Base-by-base conservation (phyloP, 2,329 filamentous ascomycete species). In the Leptographium wingfieldii region DNA sequence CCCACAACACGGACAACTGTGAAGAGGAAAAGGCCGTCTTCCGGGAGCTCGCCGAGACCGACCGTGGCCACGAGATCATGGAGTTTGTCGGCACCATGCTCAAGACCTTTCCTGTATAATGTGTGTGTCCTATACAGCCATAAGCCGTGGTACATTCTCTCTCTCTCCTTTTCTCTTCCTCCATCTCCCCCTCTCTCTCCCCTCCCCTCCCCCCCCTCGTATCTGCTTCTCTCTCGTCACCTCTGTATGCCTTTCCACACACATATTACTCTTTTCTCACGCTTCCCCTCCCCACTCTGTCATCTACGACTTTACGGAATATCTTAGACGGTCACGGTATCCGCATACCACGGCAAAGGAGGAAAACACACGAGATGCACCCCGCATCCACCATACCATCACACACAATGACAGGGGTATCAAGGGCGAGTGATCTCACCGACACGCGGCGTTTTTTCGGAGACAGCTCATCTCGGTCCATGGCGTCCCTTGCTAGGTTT, bases 31-130 rank as follows among this genome's bases (percentile, higher is more conserved):
- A 55, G 19, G 59, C 59, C 31, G 56, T 54, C 56, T 63, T 66
- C 27, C 56, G 48, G 16, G 58, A 38, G 33, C 59, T 66, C 48
- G 56, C 63, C 35, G 57, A 61, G 43, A 62, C 63, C 10, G 43
- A 62, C 2, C 63, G 60, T 16, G 64, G 64, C 59, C 55, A 48
- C 33, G 62, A 64, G 43, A 60, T 65, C 25, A 49, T 55, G 9
- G 60, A 62, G 16, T 66, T 66, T 33, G n/a, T 66, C 33, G 57
- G 27, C 27, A 62, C 61, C 49, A 63, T 65, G 64, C 43, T 63
- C 12, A 59, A 57, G 25, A 58, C 58, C 4, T 54, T 31, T 54
- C 53, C 54, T 16, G 38, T 60, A 16, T 25, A 12, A 58, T n/a
- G 6, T 27, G 9, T 27, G 3, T n/a, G 10, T 7, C 49, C 31